Percentiles rank a stretch among this genome's conserved stretches.
These are phyloP conservation scores for Sphaerosporella brunnea DNA, from an alignment of 495 filamentous ascomycete species.

Conservation along the genomic window DNA sequence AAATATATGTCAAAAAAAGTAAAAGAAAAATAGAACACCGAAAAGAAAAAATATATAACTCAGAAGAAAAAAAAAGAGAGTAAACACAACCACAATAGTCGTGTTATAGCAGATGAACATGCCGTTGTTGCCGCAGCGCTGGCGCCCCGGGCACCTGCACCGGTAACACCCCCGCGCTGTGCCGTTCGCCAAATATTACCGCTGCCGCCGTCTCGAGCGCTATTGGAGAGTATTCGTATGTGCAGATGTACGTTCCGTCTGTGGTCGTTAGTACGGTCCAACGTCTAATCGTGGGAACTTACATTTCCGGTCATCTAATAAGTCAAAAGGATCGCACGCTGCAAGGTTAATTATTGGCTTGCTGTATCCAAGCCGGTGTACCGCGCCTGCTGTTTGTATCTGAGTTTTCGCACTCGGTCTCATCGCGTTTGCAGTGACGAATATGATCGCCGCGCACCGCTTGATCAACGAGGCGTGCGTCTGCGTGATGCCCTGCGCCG, in stretches of 20 bases:
- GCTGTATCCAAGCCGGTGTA: constrained; percentile 22
- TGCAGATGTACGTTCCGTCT: constrained; percentile 28
- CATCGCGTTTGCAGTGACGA: constrained; percentile 29
- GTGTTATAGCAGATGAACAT: background rate
- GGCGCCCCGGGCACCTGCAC: constrained; percentile 22
- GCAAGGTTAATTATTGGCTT: constrained; percentile 26
- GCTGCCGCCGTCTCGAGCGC: constrained; percentile 39
- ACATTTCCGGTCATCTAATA: constrained; percentile 25
- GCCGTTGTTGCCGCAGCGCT: constrained; percentile 23
- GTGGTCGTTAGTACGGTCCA: background rate
- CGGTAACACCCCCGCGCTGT: constrained; percentile 24
- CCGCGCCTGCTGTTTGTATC: constrained; percentile 22
- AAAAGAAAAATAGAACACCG: background rate
- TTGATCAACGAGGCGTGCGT: constrained; percentile 44
- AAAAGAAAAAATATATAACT: background rate
- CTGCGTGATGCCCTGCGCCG: constrained; percentile 39
- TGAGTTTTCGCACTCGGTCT: constrained; percentile 19
- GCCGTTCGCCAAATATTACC: constrained; percentile 35
- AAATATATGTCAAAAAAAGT: too few species aligned
- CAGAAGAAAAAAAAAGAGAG: background rate
- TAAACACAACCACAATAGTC: background rate
- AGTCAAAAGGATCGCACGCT: constrained; percentile 26
- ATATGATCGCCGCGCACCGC: constrained; percentile 36
- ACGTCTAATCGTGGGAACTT: constrained; percentile 5
- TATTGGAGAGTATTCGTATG: constrained; percentile 32